Evolutionary conservation across 1,284 basidiomycete species (phyloP).

Genomic region (Grifola frondosa): DNA sequence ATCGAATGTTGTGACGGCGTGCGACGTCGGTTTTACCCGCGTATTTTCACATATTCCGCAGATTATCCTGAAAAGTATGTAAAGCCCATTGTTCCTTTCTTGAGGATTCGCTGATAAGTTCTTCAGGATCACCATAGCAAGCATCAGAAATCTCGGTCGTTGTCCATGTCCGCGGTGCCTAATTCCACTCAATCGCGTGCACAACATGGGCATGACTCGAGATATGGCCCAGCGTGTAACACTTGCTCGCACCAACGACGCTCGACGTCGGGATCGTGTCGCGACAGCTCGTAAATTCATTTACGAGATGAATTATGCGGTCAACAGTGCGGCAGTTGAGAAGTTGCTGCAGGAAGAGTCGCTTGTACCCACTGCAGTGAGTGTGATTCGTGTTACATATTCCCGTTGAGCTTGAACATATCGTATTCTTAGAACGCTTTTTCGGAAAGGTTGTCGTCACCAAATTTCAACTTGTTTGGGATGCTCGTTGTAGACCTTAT

Average conservation of each 20-base stretch:
- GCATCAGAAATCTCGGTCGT: slow-evolving; percentile 12
- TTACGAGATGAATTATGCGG: slow-evolving; percentile 12
- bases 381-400: background rate
- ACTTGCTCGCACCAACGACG: background rate
- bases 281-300: slow-evolving; percentile 12
- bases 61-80: slow-evolving; percentile 34
- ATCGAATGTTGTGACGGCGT: slow-evolving; percentile 20
- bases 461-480: slow-evolving; percentile 25
- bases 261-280: background rate
- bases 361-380: slow-evolving; percentile 9
- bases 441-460: slow-evolving; percentile 8
- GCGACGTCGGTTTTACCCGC: slow-evolving; percentile 17
- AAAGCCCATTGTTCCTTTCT: background rate
- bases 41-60: slow-evolving; percentile 24
- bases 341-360: slow-evolving; percentile 14
- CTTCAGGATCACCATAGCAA: slow-evolving; percentile 20
- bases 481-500: slow-evolving; percentile 34
- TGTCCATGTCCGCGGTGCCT: slow-evolving; percentile 35
- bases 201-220: slow-evolving; percentile 5
- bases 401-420: background rate
- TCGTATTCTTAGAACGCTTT: slow-evolving; percentile 3
- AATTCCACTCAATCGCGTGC: slow-evolving; percentile 14
- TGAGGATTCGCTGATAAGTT: background rate
- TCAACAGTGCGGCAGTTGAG: slow-evolving; percentile 10
- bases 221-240: slow-evolving; percentile 2